Evolutionary conservation across 2,329 filamentous ascomycete species (phyloP).

Genomic region (Clonostachys rhizophaga): DNA sequence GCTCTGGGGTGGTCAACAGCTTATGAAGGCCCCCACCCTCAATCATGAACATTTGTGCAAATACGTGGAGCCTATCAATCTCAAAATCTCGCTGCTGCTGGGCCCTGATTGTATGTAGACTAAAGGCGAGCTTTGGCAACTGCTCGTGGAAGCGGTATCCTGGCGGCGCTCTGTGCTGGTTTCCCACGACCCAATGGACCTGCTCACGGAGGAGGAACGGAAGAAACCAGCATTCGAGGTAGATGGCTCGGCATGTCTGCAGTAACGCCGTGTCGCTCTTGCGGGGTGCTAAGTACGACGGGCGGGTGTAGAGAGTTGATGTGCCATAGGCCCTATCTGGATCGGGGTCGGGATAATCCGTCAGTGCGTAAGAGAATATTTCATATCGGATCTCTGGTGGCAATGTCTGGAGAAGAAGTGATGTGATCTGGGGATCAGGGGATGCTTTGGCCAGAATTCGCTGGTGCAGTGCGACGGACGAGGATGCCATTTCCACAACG

Average conservation of each 20-base stretch:
- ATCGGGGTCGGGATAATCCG: slow-evolving; percentile 26
- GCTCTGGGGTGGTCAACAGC: slow-evolving; percentile 15
- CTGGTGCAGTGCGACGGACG: no score
- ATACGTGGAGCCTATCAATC: slow-evolving; percentile 27
- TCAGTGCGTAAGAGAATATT: slow-evolving; percentile 36
- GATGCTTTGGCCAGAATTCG: no score
- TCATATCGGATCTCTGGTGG: slow-evolving; percentile 42
- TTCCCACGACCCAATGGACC: slow-evolving; percentile 24
- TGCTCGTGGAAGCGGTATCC: slow-evolving; percentile 3
- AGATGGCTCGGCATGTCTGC: slow-evolving; percentile 33
- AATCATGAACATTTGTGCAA: slow-evolving; percentile 34
- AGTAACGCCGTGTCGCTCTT: slow-evolving; percentile 29
- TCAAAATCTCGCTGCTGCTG: slow-evolving; percentile 4
- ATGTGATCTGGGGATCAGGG: no score
- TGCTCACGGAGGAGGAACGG: slow-evolving; percentile 32
- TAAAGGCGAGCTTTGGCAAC: no score
- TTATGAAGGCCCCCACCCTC: slow-evolving; percentile 17
- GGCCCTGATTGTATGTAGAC: no score
- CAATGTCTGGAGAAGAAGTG: slow-evolving; percentile 10
- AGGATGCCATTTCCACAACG: no score
- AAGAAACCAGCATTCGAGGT: slow-evolving; percentile 34
- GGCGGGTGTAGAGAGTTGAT: slow-evolving; percentile 30
- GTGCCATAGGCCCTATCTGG: slow-evolving; percentile 13
- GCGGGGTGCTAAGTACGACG: slow-evolving; percentile 30
- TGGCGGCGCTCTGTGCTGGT: slow-evolving; percentile 19